Base-by-base conservation (phyloP, 441 rosid genomes). In the Metrosideros polymorpha region DNA sequence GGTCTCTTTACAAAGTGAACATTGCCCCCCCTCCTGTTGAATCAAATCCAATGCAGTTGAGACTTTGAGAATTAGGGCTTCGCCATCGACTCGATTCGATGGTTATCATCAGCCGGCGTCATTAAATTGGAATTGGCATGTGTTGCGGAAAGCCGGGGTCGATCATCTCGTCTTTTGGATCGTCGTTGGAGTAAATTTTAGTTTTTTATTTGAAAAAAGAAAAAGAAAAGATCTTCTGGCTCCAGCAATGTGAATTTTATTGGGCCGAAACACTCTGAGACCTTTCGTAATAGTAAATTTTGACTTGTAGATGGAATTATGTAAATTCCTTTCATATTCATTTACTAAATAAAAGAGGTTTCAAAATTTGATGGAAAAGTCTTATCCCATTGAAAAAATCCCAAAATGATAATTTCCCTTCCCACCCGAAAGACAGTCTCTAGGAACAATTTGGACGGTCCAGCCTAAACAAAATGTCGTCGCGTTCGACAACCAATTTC, bases 201-300 rank as follows among this genome's bases (percentile, higher is more conserved):
- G 17, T 12, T 25, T 10, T 9, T 4, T 5, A 2, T 6, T 6
- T 6, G 24, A 7, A 0, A 14, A 51, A 52, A 18, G 24, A 52
- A 53, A 22, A 22, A 10, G 12, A 47, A 47, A 47, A 12, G 3
- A 9, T 9, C 27, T 8, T 53, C 12, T 22, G 10, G 27, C 10
- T 53, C 56, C 22, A 8, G 10, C 27, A 8, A 22, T 22, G 7
- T 8, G 12, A 22, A 22, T 51, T 17, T 19, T 51, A 6, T 51
- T 7, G 3, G n/a, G 13, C 0, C 29, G 2, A 9, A 9, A 9
- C n/a, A 0, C 13, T 2, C 6, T n/a, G 61, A 27, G 61, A 5
- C 61, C 30, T 12, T 56, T 27, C 29, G 3, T 3, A 3, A 29
- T 61, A 30, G 8, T 15, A 3, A 61, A 30, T 3, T 29, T 29